Evolutionary conservation across 495 filamentous ascomycete genomes (phyloP).

Genomic region (Zalerion maritima): DNA sequence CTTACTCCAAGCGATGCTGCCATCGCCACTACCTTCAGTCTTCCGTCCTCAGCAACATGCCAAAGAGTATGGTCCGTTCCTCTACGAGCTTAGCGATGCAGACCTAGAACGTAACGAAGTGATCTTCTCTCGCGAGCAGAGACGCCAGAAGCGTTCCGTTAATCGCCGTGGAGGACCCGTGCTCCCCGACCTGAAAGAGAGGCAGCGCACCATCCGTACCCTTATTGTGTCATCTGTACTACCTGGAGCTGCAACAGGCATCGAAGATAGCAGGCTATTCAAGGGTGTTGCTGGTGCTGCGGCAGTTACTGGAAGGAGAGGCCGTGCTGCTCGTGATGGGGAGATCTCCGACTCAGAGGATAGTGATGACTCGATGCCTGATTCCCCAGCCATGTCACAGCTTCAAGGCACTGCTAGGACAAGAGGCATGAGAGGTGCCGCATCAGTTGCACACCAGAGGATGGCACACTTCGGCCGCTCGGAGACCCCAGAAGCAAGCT

Average conservation of each 20-base stretch:
- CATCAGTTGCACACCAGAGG: constrained; percentile 60
- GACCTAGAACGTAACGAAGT: constrained; percentile 85
- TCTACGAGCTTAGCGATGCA: constrained; percentile 85
- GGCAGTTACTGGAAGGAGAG: constrained; percentile 39
- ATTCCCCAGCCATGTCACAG: constrained; percentile 66
- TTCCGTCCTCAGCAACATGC: constrained; percentile 82
- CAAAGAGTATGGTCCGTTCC: constrained; percentile 82
- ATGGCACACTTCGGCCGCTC: constrained; percentile 71
- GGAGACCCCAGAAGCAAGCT: constrained; percentile 67
- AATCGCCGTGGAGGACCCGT: constrained; percentile 90
- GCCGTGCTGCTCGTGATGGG: constrained; percentile 42
- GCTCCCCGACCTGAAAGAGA: constrained; percentile 88
- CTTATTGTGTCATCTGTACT: constrained; percentile 81
- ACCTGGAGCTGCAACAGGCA: constrained; percentile 61
- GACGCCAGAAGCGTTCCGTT: constrained; percentile 85
- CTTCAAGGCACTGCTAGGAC: constrained; percentile 68
- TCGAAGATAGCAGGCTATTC: constrained; percentile 78
- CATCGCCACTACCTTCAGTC: constrained; percentile 64
- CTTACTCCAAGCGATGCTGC: constrained; percentile 68
- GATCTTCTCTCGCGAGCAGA: constrained; percentile 81
- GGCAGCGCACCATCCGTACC: constrained; percentile 80
- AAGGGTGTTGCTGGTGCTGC: constrained; percentile 45
- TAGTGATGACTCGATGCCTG: constrained; percentile 72
- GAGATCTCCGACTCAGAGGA: constrained; percentile 82
- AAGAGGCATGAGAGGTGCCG: constrained; percentile 74